Base-by-base conservation (phyloP, 164 flowering plant species). In the Cinnamomum chago region DNA sequence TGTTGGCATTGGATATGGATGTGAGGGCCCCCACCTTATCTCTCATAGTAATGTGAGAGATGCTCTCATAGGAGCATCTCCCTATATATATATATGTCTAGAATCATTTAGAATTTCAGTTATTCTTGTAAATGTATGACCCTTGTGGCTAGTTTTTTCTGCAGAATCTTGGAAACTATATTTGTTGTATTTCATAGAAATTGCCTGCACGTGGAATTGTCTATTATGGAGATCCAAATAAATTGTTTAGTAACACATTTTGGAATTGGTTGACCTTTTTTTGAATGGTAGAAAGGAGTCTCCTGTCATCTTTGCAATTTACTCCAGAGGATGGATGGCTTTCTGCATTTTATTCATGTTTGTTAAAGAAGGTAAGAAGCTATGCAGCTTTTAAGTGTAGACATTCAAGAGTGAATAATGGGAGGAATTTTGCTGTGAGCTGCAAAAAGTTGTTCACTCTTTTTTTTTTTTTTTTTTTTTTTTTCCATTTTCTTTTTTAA, bases 251-350 rank as follows among this genome's bases (percentile, higher is more conserved):
- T 77, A 11, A 47, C 71, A 51, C 67, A 80, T 83, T 86, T 70
- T 88, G 91, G 11, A 9, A 40, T 40, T 40, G 47, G 47, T 40
- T 40, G 11, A 7, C 11, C 47, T 40, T 7, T 40, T 40, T 40
- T 40, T 40, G 47, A 7, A 40, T 40, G 47, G 47, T 40, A 40
- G 99, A 94, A 84, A 77, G 76, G 76, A 83, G 77, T 79, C 83
- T 96, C 67, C 87, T 96, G 24, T 83, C 94, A 28, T 86, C 94
- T 3, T 80, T 94, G 86, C 92, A 88, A 76, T 91, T 96, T 85
- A 83, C 88, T 72, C 85, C 90, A 55, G 95, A 88, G 84, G 97
- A 92, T 82, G 94, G 83, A 68, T 94, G 99, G 99, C 86, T 96
- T 35, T 85, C 91, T 52, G 85, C 94, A 65, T 94, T 94, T 81